phyloP scores from a whole-genome alignment of 306 rosid genomes.

The Casuarina glauca region DNA sequence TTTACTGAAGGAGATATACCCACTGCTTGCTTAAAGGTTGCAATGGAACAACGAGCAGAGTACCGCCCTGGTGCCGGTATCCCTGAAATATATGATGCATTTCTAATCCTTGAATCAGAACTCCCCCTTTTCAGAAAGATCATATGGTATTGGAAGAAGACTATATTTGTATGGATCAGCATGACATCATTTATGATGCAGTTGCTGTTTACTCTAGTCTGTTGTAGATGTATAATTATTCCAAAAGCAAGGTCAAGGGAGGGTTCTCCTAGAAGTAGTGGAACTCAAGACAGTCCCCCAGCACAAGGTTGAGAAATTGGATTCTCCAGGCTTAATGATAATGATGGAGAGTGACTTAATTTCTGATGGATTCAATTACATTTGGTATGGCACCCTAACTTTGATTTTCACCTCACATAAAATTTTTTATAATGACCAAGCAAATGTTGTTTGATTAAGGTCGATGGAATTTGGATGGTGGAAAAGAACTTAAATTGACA shows the following conservation, averaged over 20 bases:
- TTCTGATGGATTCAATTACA: conserved; percentile 11
- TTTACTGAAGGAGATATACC: conserved; percentile 57
- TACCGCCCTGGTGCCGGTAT: conserved; percentile 75
- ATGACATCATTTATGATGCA: conserved; percentile 49
- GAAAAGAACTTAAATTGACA: conserved; percentile 4
- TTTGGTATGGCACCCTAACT: conserved; percentile 18
- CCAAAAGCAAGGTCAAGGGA: conserved; percentile 54
- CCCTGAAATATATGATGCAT: conserved; percentile 79
- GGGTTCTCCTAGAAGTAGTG: conserved; percentile 30
- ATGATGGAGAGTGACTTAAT: conserved; percentile 22
- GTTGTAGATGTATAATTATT: conserved; percentile 60
- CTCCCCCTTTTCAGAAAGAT: conserved; percentile 63
- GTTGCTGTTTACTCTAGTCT: conserved; percentile 52
- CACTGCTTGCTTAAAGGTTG: conserved; percentile 68
- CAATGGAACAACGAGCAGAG: conserved; percentile 73
- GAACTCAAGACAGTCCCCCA: conserved; percentile 16
- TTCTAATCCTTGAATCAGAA: conserved; percentile 50
- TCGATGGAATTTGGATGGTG: conserved; percentile 8
- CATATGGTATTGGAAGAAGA: conserved; percentile 79
- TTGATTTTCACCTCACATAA: conserved; percentile 8
- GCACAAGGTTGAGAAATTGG: conserved; percentile 24
- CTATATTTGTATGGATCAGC: conserved; percentile 63
- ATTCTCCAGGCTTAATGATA: conserved; percentile 14
- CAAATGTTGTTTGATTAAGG: conserved; percentile 17
- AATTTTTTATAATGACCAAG: conserved; percentile 19